Base-by-base conservation (phyloP, 2,329 filamentous ascomycete species). In the Alternaria arborescens region DNA sequence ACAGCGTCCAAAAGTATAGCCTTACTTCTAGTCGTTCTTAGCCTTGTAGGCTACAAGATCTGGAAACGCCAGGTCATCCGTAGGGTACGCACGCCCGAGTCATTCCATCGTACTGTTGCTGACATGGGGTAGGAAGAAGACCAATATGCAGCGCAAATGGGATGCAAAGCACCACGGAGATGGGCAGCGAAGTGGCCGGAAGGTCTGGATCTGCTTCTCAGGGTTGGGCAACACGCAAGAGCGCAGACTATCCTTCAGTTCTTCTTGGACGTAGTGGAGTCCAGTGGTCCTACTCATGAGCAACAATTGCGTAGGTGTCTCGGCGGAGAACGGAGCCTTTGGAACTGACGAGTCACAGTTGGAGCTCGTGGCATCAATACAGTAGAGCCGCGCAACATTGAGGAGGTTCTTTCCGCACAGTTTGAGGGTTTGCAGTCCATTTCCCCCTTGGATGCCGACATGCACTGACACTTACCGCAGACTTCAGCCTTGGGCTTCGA, bases 181-280 rank as follows among this genome's bases (percentile, higher is more conserved):
- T 63, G 52, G 52, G 53, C 52, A 26, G 56, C 56, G 42, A 63
- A 54, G 4, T 64, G 64, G 64, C 61, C 61, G 11, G 52, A 62
- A 22, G 63, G 59, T 22, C 48, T 66, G 38, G 62, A 66, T 28
- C 56, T 65, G 28, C 48, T 66, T 14, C 51, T 64, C 62, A 66
- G 50, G 57, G 59, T 55, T 46, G 60, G 40, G 47, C 53, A 32
- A 58, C 60, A 34, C 18, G 42, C 51, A 18, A 54, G 47, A 44
- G 50, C 50, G n/a, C 44, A 47, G 16, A 53, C 42, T 18, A 48
- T 64, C 8, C 58, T 72, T 41, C 71, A 74, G 7, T 68, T 74
- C 26, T 73, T 75, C 11, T 44, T 77, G 5, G 70, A 77, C 43
- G 62, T 74, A 42, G 46, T 75, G 5, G 62, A 74, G 52, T 71